Evolutionary conservation across 2,329 filamentous ascomycete genomes (phyloP).

Genomic region (Daldinia sp.): DNA sequence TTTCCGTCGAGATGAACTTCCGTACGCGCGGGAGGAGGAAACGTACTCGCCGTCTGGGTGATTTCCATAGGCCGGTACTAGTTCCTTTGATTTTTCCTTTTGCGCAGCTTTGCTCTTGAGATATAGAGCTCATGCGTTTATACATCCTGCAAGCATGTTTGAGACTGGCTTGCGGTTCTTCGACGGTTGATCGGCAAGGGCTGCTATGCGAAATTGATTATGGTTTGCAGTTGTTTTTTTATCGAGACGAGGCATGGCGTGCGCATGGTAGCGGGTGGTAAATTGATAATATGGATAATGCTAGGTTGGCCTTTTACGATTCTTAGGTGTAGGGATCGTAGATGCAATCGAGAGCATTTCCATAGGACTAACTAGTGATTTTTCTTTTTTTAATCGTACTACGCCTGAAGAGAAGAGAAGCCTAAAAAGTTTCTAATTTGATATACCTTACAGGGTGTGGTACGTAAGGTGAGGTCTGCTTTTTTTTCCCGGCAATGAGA

Average conservation of each 20-base stretch:
- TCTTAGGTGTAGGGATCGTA: conserved; percentile 27
- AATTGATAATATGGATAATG: conserved; percentile 25
- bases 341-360: conserved; percentile 26
- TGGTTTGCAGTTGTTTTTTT: conserved; percentile 10
- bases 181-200: conserved; percentile 2
- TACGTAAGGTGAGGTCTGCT: conserved; percentile 27
- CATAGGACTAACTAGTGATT: conserved; percentile 4
- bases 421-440: conserved; percentile 7
- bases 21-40: conserved; percentile 13
- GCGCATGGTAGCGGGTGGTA: conserved; percentile 1
- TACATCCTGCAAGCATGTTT: not conserved
- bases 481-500: conserved; percentile 15
- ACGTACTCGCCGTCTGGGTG: conserved; percentile 40
- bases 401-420: not conserved
- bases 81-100: conserved; percentile 22
- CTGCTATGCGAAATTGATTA: conserved; percentile 14
- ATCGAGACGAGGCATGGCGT: not conserved
- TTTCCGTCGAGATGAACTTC: conserved; percentile 5
- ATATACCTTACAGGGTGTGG: not conserved
- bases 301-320: conserved; percentile 27
- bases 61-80: conserved; percentile 39
- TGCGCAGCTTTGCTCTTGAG: conserved; percentile 34
- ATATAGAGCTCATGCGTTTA: conserved; percentile 29
- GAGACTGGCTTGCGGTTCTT: not conserved
- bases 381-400: conserved; percentile 2